phyloP scores from a whole-genome alignment of 2,329 filamentous ascomycete genomes.

The Sporothrix sp. region DNA sequence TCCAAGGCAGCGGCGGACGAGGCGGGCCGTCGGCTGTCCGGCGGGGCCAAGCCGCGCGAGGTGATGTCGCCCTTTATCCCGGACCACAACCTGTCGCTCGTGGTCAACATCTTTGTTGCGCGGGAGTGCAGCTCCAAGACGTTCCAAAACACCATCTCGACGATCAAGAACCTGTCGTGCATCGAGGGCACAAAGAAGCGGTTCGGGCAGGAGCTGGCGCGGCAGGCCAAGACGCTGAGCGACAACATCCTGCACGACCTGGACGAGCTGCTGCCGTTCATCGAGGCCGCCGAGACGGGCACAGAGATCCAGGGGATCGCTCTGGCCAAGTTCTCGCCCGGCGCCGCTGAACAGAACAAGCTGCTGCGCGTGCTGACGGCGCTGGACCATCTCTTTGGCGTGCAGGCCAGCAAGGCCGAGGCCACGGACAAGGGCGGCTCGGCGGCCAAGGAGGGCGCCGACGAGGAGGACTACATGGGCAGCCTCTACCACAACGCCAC shows the following conservation, averaged over 20 bases:
- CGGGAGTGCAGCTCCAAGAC: slow-evolving; percentile 96
- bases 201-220: slow-evolving; percentile 87
- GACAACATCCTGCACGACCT: slow-evolving; percentile 78
- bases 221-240: slow-evolving; percentile 75
- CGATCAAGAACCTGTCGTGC: slow-evolving; percentile 95
- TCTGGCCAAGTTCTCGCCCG: slow-evolving; percentile 88
- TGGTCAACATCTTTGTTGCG: slow-evolving; percentile 94
- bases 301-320: slow-evolving; percentile 94
- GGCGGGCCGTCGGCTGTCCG: slow-evolving; percentile 32
- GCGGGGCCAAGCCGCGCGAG: slow-evolving; percentile 41
- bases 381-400: slow-evolving; percentile 89
- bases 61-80: slow-evolving; percentile 77
- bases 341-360: slow-evolving; percentile 94
- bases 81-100: slow-evolving; percentile 77
- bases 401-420: slow-evolving; percentile 50
- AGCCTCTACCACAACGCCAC: slow-evolving; percentile 84
- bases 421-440: slow-evolving; percentile 13
- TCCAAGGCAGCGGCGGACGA: slow-evolving; percentile 23
- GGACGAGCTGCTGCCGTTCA: slow-evolving; percentile 73
- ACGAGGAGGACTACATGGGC: slow-evolving; percentile 75
- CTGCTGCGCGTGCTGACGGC: slow-evolving; percentile 85
- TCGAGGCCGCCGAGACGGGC: slow-evolving; percentile 74
- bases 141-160: slow-evolving; percentile 92
- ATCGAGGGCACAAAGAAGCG: slow-evolving; percentile 84
- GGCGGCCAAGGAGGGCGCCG: slow-evolving; percentile 24